Base-by-base conservation (phyloP, 345 rosid species). In the Atalantia buxifolia region DNA sequence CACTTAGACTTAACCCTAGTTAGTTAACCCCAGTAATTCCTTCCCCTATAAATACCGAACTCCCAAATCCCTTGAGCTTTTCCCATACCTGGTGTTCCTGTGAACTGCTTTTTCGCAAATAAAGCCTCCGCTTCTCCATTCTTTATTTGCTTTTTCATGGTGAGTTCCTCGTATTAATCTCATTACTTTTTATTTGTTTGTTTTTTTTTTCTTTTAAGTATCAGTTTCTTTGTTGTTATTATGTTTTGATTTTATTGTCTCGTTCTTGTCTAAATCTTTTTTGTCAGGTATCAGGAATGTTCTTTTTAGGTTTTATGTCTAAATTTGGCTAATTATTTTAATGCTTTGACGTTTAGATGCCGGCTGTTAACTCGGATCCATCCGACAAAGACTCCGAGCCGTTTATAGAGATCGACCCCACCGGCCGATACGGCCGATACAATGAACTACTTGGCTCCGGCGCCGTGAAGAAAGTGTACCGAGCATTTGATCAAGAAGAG, bases 401-500 rank as follows among this genome's bases (percentile, higher is more conserved):
- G 2, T 94, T 94, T 70, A 85, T 84, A 0, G 98, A 94, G 79
- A 69, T 87, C 6, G 97, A 94, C 81, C 95, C 93, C 10, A 90
- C 92, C 12, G 92, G 96, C 18, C 83, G 97, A 36, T 94, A 92
- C 33, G 98, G 98, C 2, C 87, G 97, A 7, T 94, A 92, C 86
- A 76, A 69, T 0, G 96, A 89, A 73, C 86, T 92, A 0, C 85
- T 94, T 0, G 96, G 98, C 6, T 79, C 84, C 5, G 96, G 97
- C 1, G 92, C 97, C 1, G 92, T 91, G 19, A 94, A 94, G 64
- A 92, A 89, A 42, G 98, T 94, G 21, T 94, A 94, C 84, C 84
- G 98, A 0, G 97, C 97, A 19, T 94, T 94, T 72, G 98, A 94
- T 78, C 94, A 94, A 76, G 95, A 91, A 75, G 95, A 94, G 79